Conservation (phyloP, 768 basidiomycete genomes). For the Kwoniella botswanensis region DNA sequence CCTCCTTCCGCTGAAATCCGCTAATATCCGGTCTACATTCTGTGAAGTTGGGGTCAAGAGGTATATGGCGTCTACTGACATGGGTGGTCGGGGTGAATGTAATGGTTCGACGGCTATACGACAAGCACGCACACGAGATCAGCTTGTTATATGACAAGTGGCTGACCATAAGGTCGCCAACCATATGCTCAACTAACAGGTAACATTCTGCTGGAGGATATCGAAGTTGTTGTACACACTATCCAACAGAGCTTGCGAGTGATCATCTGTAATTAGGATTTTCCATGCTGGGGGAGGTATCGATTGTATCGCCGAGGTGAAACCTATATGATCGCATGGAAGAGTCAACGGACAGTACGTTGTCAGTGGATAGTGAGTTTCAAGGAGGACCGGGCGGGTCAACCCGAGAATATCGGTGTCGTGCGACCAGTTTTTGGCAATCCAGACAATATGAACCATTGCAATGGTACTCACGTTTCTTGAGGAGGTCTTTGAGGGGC, state of each 20-base stretch:
- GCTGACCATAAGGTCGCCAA: background rate
- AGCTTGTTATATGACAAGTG: background rate
- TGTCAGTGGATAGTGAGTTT: background rate
- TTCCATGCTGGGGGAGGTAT: conserved; percentile 87
- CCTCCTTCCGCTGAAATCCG: conserved; percentile 74
- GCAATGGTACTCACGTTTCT: conserved; percentile 40
- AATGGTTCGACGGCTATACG: conserved; percentile 87
- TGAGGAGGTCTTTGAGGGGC: conserved; percentile 47
- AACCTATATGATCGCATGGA: conserved; percentile 35
- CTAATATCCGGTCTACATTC: conserved; percentile 88
- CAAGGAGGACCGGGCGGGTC: conserved; percentile 12
- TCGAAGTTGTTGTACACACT: conserved; percentile 91
- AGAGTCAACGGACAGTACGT: background rate
- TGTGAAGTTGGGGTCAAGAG: conserved; percentile 91
- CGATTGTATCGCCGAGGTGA: conserved; percentile 50
- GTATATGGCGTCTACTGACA: conserved; percentile 90
- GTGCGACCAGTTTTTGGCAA: conserved; percentile 2
- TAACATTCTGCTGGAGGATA: conserved; percentile 93
- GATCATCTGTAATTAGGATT: conserved; percentile 93
- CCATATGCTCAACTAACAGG: conserved; percentile 67
- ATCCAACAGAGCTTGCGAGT: conserved; percentile 80
- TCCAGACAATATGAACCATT: background rate
- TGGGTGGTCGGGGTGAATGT: conserved; percentile 77
- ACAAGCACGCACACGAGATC: background rate
- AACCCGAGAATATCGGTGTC: background rate